phyloP scores from a whole-genome alignment of 441 rosid genomes.

The Dalechampia spathulata region DNA sequence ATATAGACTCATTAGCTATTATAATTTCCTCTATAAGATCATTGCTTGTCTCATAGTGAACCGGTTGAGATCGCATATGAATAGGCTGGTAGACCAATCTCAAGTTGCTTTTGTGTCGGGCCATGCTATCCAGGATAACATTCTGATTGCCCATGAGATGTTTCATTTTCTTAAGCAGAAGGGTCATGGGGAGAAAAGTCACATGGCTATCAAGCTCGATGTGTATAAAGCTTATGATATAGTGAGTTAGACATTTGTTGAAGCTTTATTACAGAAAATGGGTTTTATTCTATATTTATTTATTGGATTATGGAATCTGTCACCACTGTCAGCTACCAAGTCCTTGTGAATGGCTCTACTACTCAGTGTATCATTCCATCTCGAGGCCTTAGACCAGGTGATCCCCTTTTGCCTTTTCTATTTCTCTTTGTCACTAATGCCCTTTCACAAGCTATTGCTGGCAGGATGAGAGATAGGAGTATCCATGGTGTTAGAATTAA shows the following conservation, averaged over 20 bases:
- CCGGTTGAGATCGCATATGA: not conserved
- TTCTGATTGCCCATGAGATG: not conserved
- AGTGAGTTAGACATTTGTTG: not conserved
- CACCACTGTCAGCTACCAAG: not conserved
- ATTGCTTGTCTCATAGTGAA: not conserved
- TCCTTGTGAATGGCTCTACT: not conserved
- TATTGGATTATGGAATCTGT: not conserved
- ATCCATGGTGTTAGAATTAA: not conserved
- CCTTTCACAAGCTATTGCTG: not conserved
- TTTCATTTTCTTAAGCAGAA: not conserved
- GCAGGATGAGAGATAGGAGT: not conserved
- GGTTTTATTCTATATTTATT: no score
- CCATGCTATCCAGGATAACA: not conserved
- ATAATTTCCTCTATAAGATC: not conserved
- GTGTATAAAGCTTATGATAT: not conserved
- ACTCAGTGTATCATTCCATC: not conserved
- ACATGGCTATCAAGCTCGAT: not conserved
- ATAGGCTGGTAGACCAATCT: not conserved
- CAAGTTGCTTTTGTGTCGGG: not conserved
- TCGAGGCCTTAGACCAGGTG: not conserved
- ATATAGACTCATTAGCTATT: not conserved
- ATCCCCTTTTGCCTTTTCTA: not conserved
- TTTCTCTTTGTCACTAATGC: not conserved
- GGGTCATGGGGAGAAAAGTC: not conserved
- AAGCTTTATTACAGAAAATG: not conserved